Percentiles rank a stretch among this genome's conserved stretches.
These are phyloP conservation scores for Acacia confusa DNA, from an alignment of 306 rosid species.

Conservation along the genomic window DNA sequence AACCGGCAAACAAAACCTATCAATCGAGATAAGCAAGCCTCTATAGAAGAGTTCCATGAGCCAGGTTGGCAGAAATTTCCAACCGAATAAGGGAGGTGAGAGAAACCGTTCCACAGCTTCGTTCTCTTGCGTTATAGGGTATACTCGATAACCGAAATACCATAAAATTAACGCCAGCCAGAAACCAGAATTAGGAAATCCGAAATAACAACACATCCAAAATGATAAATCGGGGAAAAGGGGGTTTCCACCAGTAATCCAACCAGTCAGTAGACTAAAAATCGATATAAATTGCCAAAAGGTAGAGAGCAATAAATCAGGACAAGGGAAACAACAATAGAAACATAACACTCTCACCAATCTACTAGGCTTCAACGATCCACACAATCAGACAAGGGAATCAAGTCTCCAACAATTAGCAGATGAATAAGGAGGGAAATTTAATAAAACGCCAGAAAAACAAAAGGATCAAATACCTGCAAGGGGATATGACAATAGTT, in stretches of 20 bases:
- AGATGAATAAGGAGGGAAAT: neutral
- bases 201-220: neutral
- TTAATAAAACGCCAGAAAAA: constrained; percentile 4
- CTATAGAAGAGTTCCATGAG: constrained; percentile 4
- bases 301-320: neutral
- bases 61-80: neutral
- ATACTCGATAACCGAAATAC: neutral
- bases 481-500: neutral
- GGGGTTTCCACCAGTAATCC: neutral
- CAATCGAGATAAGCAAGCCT: neutral
- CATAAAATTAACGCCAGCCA: constrained; percentile 16
- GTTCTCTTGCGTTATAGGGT: neutral
- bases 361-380: constrained; percentile 17
- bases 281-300: neutral
- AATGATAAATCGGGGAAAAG: constrained; percentile 8
- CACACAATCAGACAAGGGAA: neutral
- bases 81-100: neutral
- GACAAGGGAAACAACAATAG: neutral
- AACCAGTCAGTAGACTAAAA: neutral
- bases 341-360: constrained; percentile 28
- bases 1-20: constrained; percentile 27
- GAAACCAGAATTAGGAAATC: neutral
- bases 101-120: constrained; percentile 24
- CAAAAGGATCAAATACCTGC: neutral
- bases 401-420: constrained; percentile 14